Evolutionary conservation across 1,284 basidiomycete genomes (phyloP).

Genomic region (Nidula niveotomentosa): DNA sequence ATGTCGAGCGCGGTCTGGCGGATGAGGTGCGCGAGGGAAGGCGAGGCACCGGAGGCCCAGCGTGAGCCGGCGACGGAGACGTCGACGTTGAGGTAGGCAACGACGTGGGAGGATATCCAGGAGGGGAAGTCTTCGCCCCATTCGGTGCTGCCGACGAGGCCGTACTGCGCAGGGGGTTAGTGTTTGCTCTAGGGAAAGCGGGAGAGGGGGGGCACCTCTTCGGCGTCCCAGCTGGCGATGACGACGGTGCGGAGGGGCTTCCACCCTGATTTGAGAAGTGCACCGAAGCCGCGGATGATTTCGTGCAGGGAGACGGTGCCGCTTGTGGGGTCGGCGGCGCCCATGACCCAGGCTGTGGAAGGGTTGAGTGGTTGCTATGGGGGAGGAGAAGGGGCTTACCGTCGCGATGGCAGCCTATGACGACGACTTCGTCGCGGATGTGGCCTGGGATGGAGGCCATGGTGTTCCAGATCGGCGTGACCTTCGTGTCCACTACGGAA

Average conservation of each 20-base stretch:
- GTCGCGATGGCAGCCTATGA: constrained; percentile 88
- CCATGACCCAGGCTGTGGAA: constrained; percentile 55
- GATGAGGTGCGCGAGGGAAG: constrained; percentile 80
- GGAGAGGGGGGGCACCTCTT: constrained; percentile 57
- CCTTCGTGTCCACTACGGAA: constrained; percentile 62
- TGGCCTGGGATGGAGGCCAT: constrained; percentile 91
- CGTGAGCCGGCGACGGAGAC: constrained; percentile 67
- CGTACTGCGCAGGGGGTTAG: constrained; percentile 52
- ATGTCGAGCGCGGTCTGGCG: constrained; percentile 65
- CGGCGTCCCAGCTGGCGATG: constrained; percentile 93
- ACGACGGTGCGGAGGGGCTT: constrained; percentile 85
- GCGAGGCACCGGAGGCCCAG: constrained; percentile 57
- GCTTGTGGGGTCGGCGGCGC: constrained; percentile 84
- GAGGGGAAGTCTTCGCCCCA: constrained; percentile 88
- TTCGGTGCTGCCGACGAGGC: constrained; percentile 86
- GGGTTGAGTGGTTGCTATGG: neutral
- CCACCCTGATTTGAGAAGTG: constrained; percentile 78
- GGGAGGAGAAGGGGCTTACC: constrained; percentile 38
- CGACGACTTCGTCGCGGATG: constrained; percentile 82
- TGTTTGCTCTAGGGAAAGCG: neutral
- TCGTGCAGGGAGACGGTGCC: constrained; percentile 89
- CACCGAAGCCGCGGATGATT: constrained; percentile 80
- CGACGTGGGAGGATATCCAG: constrained; percentile 78
- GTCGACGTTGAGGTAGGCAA: constrained; percentile 89
- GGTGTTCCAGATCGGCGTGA: constrained; percentile 86